A percentile compares a stretch with the other conserved stretches of the same genome.
phyloP scores from a whole-genome alignment of 1,284 basidiomycete species.

The Ceratobasidium sp. region DNA sequence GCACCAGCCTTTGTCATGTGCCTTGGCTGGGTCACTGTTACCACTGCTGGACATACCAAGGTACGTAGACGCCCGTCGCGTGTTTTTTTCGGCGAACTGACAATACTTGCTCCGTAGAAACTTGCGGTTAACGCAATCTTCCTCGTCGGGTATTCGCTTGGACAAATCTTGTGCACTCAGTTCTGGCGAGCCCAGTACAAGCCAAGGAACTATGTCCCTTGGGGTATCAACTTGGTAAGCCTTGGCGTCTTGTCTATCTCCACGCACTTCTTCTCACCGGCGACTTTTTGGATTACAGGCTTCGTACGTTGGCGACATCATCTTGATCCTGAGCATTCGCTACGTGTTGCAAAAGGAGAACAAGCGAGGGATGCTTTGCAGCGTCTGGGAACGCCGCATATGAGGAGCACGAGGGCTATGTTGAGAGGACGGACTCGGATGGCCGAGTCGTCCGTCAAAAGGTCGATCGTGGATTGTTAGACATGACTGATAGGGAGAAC shows the following conservation, averaged over 20 bases:
- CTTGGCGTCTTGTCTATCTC: neutral
- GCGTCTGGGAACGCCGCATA: constrained; percentile 39
- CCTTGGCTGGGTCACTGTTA: constrained; percentile 48
- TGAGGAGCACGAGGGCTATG: constrained; percentile 45
- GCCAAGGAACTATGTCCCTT: constrained; percentile 46
- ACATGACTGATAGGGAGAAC: constrained; percentile 48
- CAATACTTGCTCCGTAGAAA: constrained; percentile 39
- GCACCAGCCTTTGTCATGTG: constrained; percentile 48
- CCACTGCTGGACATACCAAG: constrained; percentile 50
- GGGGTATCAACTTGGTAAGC: constrained; percentile 46
- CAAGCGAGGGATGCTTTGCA: constrained; percentile 45
- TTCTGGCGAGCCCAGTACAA: constrained; percentile 47
- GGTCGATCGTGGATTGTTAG: constrained; percentile 46
- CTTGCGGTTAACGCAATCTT: constrained; percentile 49
- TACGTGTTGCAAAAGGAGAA: constrained; percentile 45
- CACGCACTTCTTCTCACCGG: neutral
- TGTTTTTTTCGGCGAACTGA: neutral
- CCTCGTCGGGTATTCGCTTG: constrained; percentile 48
- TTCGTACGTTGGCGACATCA: constrained; percentile 44
- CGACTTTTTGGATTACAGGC: constrained; percentile 3
- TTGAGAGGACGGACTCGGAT: constrained; percentile 45
- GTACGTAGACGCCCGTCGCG: constrained; percentile 40
- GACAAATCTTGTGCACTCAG: constrained; percentile 48
- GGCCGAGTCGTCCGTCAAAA: constrained; percentile 42
- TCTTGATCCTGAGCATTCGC: constrained; percentile 44